Percentiles rank a stretch among this genome's conserved stretches.
These are phyloP conservation scores for Plasmodium coatneyi DNA, from an alignment of 169 alveolate genomes.

Conservation along the genomic window DNA sequence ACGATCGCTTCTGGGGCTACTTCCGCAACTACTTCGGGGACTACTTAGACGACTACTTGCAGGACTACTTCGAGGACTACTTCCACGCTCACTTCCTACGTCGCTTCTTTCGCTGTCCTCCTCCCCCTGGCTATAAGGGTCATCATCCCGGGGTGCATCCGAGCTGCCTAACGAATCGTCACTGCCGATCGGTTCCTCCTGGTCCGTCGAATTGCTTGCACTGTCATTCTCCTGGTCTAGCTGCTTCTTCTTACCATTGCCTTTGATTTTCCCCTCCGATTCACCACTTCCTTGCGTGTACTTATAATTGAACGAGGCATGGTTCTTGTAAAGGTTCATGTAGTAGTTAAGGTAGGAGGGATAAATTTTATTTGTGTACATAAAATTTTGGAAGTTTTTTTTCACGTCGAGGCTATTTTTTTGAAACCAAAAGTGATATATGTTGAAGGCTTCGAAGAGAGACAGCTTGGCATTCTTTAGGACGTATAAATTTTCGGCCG, in stretches of 20 bases:
- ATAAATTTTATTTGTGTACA: conserved; percentile 65
- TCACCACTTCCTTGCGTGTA: not conserved
- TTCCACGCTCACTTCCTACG: not conserved
- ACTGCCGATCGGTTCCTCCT: not conserved
- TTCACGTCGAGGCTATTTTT: conserved; percentile 43
- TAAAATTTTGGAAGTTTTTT: conserved; percentile 36
- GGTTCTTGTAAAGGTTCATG: conserved; percentile 47
- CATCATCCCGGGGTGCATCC: not conserved
- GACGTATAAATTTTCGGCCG: conserved; percentile 45
- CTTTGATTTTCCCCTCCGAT: not conserved
- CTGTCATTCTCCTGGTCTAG: not conserved
- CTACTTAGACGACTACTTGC: not conserved
- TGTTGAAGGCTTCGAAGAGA: conserved; percentile 43
- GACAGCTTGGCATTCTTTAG: conserved; percentile 57
- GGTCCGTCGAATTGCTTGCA: not conserved
- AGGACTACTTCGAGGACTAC: not conserved
- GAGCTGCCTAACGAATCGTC: not conserved
- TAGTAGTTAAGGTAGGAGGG: conserved; percentile 61
- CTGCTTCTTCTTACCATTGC: not conserved
- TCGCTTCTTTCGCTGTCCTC: not conserved
- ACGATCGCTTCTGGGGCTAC: not conserved
- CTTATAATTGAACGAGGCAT: conserved; percentile 20
- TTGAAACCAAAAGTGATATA: conserved; percentile 72
- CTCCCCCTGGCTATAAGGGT: not conserved
- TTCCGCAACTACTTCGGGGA: not conserved